Evolutionary conservation across 139 green algal species (phyloP).

Genomic region (Parachlorella kessleri): DNA sequence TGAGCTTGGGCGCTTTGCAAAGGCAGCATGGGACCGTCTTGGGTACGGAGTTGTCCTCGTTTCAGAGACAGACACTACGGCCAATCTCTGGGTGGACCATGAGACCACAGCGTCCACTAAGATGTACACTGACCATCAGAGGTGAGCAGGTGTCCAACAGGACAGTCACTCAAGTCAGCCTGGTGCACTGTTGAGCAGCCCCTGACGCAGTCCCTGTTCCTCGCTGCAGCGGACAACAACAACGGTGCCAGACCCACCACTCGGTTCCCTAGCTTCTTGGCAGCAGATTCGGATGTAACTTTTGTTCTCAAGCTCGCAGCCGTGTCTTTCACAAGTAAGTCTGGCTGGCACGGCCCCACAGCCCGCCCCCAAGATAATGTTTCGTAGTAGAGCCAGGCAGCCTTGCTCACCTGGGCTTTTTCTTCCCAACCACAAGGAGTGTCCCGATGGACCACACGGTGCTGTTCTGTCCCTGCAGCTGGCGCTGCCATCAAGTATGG

Average conservation of each 20-base stretch:
- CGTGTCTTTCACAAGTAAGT: conserved; percentile 24
- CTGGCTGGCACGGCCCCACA: background rate
- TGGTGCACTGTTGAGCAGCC: background rate
- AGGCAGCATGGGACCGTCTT: too few species aligned
- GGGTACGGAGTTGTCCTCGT: too few species aligned
- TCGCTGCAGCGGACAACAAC: background rate
- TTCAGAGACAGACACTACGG: too few species aligned
- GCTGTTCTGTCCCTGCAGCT: conserved; percentile 21
- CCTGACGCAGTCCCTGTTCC: background rate
- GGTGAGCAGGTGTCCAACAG: background rate
- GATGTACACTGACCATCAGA: background rate
- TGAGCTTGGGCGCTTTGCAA: too few species aligned
- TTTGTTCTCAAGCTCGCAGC: conserved; percentile 46
- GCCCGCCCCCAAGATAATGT: too few species aligned
- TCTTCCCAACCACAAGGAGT: too few species aligned
- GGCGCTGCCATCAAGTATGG: conserved; percentile 71
- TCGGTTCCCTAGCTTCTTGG: background rate
- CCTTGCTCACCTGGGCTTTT: too few species aligned
- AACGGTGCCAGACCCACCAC: background rate
- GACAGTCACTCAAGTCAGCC: background rate
- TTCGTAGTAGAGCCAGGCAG: background rate
- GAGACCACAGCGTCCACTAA: too few species aligned
- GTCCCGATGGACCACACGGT: background rate
- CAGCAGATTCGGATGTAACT: conserved; percentile 21
- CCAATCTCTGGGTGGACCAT: too few species aligned